These are phyloP conservation scores for Wickerhamomyces queroliae DNA, from an alignment of 805 yeast species.

Conservation along the genomic window DNA sequence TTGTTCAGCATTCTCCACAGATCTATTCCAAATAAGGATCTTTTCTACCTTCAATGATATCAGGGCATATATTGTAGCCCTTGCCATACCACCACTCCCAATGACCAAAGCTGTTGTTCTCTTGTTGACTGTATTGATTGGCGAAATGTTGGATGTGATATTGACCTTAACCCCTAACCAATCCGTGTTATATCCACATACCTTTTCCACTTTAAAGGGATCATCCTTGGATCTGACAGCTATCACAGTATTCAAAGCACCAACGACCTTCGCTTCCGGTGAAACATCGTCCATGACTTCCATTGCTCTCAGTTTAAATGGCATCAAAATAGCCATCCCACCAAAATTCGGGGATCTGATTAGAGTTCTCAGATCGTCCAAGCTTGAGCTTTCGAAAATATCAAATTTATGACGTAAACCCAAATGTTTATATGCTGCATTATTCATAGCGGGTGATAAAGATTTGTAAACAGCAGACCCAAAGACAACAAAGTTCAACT, in stretches of 20 bases:
- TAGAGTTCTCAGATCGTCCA: neutral
- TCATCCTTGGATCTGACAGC: neutral
- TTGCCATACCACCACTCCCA: neutral
- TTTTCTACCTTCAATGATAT: neutral
- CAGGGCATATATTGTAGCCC: neutral
- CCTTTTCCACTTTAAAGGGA: neutral
- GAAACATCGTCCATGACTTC: neutral
- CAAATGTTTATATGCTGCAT: neutral
- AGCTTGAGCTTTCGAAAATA: neutral
- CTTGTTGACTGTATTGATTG: neutral
- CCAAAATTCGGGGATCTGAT: neutral
- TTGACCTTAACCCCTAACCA: neutral
- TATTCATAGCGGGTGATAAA: neutral
- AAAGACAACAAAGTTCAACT: neutral
- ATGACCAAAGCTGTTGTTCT: neutral
- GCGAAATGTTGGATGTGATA: neutral
- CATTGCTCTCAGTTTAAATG: neutral
- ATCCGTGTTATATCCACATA: neutral
- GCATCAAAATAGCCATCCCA: neutral
- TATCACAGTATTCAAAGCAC: neutral
- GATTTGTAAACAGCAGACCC: neutral
- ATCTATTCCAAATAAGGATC: neutral
- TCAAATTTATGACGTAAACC: neutral
- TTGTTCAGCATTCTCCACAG: neutral
- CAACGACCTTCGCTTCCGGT: neutral